Base-by-base conservation (phyloP, 2,329 filamentous ascomycete species). In the Pyricularia grisea region DNA sequence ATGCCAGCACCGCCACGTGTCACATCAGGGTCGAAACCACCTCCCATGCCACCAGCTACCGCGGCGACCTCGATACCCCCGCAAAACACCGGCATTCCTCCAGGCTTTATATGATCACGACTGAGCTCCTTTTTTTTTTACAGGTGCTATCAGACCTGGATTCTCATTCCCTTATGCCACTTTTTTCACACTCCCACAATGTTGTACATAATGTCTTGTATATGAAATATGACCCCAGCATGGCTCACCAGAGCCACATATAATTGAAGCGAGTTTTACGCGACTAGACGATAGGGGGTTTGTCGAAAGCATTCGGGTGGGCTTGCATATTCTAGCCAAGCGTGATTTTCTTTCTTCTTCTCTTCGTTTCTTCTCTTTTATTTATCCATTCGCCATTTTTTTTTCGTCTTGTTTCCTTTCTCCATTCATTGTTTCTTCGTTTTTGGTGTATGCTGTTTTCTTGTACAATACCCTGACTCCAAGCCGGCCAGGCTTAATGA, bases 141-240 rank as follows among this genome's bases (percentile, higher is more conserved):
- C 9, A 63, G 60, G 27, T 27, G 25, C 27, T 17, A 14, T 63
- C 30, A 7, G 25, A 28, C 60, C 10, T 2, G 23, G 5, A 6
- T 14, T 17, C 60, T 23, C 25, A 28, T 28, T 28, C 23, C 20
- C 25, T 27, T 12, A 23, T 2, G 27, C 25, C 25, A 28, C 12
- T 4, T 61, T 27, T 61, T 61, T 27, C 58, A 61, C 58, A 23
- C 23, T 25, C 23, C 23, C 58, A 25, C 58, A 23, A 61, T 27
- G 60, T 63, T 63, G 60, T 63, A 63, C 60, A 63, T 63, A 63
- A 63, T 63, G 60, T 63, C 60, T 63, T 63, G 60, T 63, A 63
- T 63, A 63, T 63, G 60, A 63, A 28, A 28, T 28, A 63, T 23
- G 25, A 17, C 60, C 60, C 33, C 60, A 63, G 60, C 12, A 63